Evolutionary conservation across 139 green algal genomes (phyloP).

Genomic region (Nannochloris sp.): DNA sequence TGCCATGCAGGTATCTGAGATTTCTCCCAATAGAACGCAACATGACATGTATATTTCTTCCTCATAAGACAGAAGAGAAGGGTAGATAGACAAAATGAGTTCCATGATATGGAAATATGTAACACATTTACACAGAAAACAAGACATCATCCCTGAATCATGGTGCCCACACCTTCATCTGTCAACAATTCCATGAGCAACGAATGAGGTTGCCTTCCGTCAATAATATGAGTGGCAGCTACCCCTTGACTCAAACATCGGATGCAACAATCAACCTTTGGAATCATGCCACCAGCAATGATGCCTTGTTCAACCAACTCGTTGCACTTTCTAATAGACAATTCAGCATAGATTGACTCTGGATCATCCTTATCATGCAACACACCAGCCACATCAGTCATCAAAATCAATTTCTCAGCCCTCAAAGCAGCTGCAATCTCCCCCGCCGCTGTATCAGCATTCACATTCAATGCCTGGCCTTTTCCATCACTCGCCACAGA

Average conservation of each 20-base stretch:
- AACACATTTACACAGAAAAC: not conserved
- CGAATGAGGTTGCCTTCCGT: slow-evolving; percentile 85
- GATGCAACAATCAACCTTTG: slow-evolving; percentile 90
- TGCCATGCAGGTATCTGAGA: not conserved
- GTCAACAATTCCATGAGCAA: slow-evolving; percentile 97
- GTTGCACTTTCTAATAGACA: slow-evolving; percentile 60
- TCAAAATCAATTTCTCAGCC: slow-evolving; percentile 98
- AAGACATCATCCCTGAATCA: slow-evolving; percentile 81
- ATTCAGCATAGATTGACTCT: slow-evolving; percentile 53
- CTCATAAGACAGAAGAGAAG: not conserved
- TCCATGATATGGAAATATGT: no score
- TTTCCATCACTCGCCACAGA: slow-evolving; percentile 78
- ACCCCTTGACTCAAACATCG: slow-evolving; percentile 88
- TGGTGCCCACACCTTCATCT: slow-evolving; percentile 91
- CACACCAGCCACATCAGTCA: slow-evolving; percentile 94
- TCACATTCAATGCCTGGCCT: slow-evolving; percentile 95
- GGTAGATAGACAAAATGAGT: no score
- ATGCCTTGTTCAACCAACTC: slow-evolving; percentile 83
- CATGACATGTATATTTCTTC: not conserved
- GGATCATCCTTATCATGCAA: slow-evolving; percentile 84
- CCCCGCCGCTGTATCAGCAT: slow-evolving; percentile 94
- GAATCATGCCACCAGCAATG: slow-evolving; percentile 86
- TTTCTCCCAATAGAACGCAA: not conserved
- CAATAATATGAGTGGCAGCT: slow-evolving; percentile 93
- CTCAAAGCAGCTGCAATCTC: slow-evolving; percentile 87